A percentile compares a stretch with the other conserved stretches of the same genome.
Evolutionary conservation across 768 basidiomycete species (phyloP).

Genomic region (Podaxis sp.): DNA sequence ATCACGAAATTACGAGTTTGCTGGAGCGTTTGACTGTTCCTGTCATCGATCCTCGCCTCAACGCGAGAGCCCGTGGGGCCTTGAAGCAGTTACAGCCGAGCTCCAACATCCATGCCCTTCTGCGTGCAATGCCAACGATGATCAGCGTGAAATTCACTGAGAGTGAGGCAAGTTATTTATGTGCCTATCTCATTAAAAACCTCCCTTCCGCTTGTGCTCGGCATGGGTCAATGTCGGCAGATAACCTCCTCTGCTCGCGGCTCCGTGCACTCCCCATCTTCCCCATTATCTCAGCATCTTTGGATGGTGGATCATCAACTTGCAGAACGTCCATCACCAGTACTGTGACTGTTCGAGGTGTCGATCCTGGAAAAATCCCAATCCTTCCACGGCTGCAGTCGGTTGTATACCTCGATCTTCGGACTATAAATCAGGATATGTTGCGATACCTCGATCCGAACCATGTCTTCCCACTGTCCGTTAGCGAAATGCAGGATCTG

Average conservation of each 20-base stretch:
- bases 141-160: not conserved
- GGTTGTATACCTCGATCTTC: not conserved
- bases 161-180: not conserved
- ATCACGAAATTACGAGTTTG: conserved; percentile 13
- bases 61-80: conserved; percentile 16
- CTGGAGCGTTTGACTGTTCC: conserved; percentile 31
- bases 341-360: not conserved
- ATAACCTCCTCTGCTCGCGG: conserved; percentile 6
- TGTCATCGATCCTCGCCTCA: conserved; percentile 32
- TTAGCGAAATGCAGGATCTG: not conserved
- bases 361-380: not conserved
- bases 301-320: not conserved
- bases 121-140: conserved; percentile 25
- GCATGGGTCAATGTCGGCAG: conserved; percentile 11
- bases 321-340: not conserved
- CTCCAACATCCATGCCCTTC: conserved; percentile 26
- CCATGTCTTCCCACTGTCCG: conserved; percentile 19
- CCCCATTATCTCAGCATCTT: conserved; percentile 24
- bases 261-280: conserved; percentile 28
- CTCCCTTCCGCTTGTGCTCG: conserved; percentile 4
- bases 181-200: conserved; percentile 2
- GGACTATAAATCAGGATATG: not conserved
- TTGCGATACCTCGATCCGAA: conserved; percentile 20
- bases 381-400: conserved; percentile 3
- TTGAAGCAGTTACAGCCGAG: not conserved